phyloP scores from a whole-genome alignment of 73 alveolate species.

The Paraurostyla sp. region DNA sequence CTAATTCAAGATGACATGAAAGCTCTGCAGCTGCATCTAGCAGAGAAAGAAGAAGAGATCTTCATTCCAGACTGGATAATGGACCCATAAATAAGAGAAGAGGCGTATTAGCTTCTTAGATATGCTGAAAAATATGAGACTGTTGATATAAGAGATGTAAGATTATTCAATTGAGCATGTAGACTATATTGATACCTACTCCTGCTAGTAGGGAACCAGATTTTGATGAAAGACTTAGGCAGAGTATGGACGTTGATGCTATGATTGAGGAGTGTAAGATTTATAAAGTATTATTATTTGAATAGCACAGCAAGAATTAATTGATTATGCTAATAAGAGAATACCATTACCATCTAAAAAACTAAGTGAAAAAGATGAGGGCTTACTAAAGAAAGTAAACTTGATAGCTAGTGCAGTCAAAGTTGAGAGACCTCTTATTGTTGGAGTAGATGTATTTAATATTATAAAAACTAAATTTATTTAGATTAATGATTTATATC shows the following conservation, averaged over 20 bases:
- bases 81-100: slow-evolving; percentile 64
- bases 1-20: slow-evolving; percentile 61
- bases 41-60: neutral
- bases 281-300: neutral
- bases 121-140: slow-evolving; percentile 63
- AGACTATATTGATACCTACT: slow-evolving; percentile 74
- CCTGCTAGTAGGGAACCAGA: slow-evolving; percentile 69
- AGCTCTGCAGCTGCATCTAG: slow-evolving; percentile 33
- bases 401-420: slow-evolving; percentile 75
- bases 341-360: slow-evolving; percentile 58
- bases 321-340: slow-evolving; percentile 63
- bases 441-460: slow-evolving; percentile 51
- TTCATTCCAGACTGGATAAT: slow-evolving; percentile 62
- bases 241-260: slow-evolving; percentile 67
- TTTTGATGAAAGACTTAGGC: slow-evolving; percentile 78
- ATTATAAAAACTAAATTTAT: neutral
- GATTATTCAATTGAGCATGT: neutral
- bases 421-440: slow-evolving; percentile 65
- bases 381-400: slow-evolving; percentile 67
- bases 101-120: neutral
- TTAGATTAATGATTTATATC: slow-evolving; percentile 58
- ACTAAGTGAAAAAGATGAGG: slow-evolving; percentile 67
- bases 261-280: slow-evolving; percentile 69
- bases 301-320: slow-evolving; percentile 66
- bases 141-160: slow-evolving; percentile 68